Evolutionary conservation across 805 yeast species (phyloP), one percentile per base, ranked within the genome.

Genomic region (Sugiyamaella americana): DNA sequence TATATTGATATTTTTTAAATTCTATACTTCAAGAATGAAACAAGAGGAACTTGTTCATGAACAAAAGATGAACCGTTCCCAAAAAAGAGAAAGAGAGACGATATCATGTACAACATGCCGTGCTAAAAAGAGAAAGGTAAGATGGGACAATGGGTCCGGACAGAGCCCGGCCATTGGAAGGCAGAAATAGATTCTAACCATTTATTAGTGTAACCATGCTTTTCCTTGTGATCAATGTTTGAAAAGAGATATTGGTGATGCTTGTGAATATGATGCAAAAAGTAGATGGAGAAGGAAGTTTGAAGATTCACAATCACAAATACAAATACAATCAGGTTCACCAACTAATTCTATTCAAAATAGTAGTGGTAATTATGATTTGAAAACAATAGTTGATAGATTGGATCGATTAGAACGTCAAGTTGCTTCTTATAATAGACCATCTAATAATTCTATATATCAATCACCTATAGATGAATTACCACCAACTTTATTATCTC

Each of bases 11-110:
- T n/a, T n/a, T n/a, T n/a, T n/a, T n/a, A n/a, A n/a, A n/a, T n/a
- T n/a, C n/a, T n/a, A n/a, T n/a, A n/a, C n/a, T n/a, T n/a, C n/a
- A n/a, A n/a, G n/a, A n/a, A n/a, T n/a, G n/a, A n/a, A n/a, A n/a
- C n/a, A n/a, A n/a, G n/a, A n/a, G n/a, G n/a, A n/a, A n/a, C n/a
- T n/a, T n/a, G n/a, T n/a, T n/a, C n/a, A n/a, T n/a, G n/a, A n/a
- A n/a, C n/a, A n/a, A n/a, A n/a, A n/a, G n/a, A n/a, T n/a, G n/a
- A n/a, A n/a, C n/a, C n/a, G n/a, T n/a, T n/a, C n/a, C n/a, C n/a
- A n/a, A 41, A 24, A 40, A 40, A 40, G 43, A 40, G n/a, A 30
- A 13, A 6, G 43, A 37, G 43, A 40, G 20, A 40, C 43, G 17
- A 40, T 37, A 6, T 40, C 43, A 16, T 40, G 43, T 40, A n/a